phyloP scores from a whole-genome alignment of 257 asterid genomes.

The Ligustrum vulgare region DNA sequence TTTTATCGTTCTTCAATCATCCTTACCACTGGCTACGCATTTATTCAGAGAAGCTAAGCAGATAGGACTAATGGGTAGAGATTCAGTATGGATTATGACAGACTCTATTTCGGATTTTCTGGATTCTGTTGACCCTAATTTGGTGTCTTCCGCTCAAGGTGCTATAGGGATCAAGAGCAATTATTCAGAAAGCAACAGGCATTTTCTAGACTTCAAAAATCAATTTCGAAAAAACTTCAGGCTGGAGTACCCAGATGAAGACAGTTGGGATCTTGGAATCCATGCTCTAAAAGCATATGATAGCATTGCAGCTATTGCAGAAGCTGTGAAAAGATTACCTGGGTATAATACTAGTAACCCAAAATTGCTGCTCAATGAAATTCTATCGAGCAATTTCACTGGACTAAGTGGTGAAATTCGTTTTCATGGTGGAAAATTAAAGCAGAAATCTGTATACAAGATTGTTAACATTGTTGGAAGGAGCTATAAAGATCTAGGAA shows the following conservation, averaged over 20 bases:
- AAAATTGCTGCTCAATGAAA: slow-evolving; percentile 12
- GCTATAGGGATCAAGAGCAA: slow-evolving; percentile 38
- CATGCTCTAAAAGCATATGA: slow-evolving; percentile 46
- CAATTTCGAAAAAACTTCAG: slow-evolving; percentile 22
- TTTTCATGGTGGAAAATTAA: slow-evolving; percentile 18
- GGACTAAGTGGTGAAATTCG: slow-evolving; percentile 42
- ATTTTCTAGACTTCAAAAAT: slow-evolving; percentile 24
- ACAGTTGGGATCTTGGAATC: slow-evolving; percentile 27
- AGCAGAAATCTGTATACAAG: slow-evolving; percentile 22
- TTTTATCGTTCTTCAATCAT: slow-evolving; percentile 42
- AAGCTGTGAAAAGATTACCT: slow-evolving; percentile 18
- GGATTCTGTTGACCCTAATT: slow-evolving; percentile 33
- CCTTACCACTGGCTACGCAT: slow-evolving; percentile 27
- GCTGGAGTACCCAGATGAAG: slow-evolving; percentile 32
- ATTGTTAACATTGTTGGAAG: slow-evolving; percentile 39
- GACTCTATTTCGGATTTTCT: slow-evolving; percentile 35
- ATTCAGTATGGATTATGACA: slow-evolving; percentile 46
- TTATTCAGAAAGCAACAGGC: slow-evolving; percentile 16
- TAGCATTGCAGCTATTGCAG: slow-evolving; percentile 29
- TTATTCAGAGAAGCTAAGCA: slow-evolving; percentile 39
- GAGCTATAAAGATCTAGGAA: slow-evolving; percentile 35
- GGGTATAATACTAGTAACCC: slow-evolving; percentile 12
- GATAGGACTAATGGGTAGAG: slow-evolving; percentile 37
- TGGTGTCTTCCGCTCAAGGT: slow-evolving; percentile 32
- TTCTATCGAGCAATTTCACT: slow-evolving; percentile 33